Evolutionary conservation across 192 early-diverging fungal genomes (phyloP), one percentile per base, ranked within the genome.

Genomic region (Gigaspora rosea): DNA sequence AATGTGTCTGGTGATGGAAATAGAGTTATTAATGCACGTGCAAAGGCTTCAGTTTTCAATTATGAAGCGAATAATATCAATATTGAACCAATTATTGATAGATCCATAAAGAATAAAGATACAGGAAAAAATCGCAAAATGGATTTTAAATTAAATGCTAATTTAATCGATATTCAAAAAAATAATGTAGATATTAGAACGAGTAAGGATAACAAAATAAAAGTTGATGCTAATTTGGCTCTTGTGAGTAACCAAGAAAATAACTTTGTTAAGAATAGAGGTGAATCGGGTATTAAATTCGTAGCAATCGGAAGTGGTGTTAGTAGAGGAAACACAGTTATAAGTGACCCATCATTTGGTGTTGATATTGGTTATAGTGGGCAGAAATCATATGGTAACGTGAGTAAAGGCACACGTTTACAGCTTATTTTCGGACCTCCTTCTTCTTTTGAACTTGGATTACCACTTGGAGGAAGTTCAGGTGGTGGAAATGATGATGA

Each of bases 291-390:
- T n/a, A 16, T 70, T 12, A 16, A 33, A 0, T 3, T 12, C n/a
- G 56, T 5, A 20, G 35, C 16, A 6, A 71, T 48, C 46, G 67
- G 66, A 27, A 35, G 52, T 41, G 76, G 76, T 58, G 57, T 4
- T 11, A 70, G 56, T 78, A 9, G 67, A 16, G 20, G 41, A 32
- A 78, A 78, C 36, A 22, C 71, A 46, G 9, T 7, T 9, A 48
- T 78, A 7, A 56, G 67, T 51, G 15, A 67, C 0, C 62, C 76
- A 41, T 78, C 76, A 78, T 32, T 54, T 15, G 76, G 76, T 33
- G 4, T 71, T 78, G 51, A 58, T 51, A 8, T 78, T 8, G 66
- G 61, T 54, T 4, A 46, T n/a, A 71, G 76, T 71, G 76, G 76
- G 11, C 67, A 78, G 58, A 2, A 32, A 11, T 70, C 67, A 10